A percentile compares a stretch with the other conserved stretches of the same genome.
phyloP scores from a whole-genome alignment of 2,329 filamentous ascomycete genomes.

The Trichophyton benhamiae region DNA sequence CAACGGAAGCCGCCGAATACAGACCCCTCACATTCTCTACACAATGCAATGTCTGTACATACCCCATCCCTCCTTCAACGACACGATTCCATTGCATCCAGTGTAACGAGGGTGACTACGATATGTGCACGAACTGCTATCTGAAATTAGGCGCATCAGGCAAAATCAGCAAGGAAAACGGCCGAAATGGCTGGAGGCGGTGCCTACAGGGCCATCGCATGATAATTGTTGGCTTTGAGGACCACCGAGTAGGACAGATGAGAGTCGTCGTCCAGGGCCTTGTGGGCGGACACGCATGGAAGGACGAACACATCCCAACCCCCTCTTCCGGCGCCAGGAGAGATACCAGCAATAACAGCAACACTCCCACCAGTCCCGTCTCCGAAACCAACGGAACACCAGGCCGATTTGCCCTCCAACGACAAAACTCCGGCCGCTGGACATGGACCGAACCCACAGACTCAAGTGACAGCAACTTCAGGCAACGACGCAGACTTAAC shows the following conservation, averaged over 20 bases:
- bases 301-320: constrained; percentile 40
- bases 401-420: neutral
- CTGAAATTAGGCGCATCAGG: constrained; percentile 49
- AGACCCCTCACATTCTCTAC: constrained; percentile 60
- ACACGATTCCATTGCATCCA: constrained; percentile 68
- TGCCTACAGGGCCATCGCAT: constrained; percentile 74
- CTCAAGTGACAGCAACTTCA: constrained; percentile 8
- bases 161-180: constrained; percentile 62
- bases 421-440: constrained; percentile 25
- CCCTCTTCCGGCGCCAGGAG: constrained; percentile 11
- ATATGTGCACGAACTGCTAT: constrained; percentile 74
- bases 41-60: constrained; percentile 65
- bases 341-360: constrained; percentile 9
- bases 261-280: constrained; percentile 58
- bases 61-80: constrained; percentile 56
- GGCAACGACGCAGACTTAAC: constrained; percentile 11
- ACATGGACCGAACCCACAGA: constrained; percentile 28
- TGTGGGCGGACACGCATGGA: constrained; percentile 63
- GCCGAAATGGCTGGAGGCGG: constrained; percentile 67
- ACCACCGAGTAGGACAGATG: constrained; percentile 53
- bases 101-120: constrained; percentile 73
- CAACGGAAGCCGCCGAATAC: constrained; percentile 33
- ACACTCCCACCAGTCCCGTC: constrained; percentile 19
- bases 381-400: constrained; percentile 17
- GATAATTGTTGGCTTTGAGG: constrained; percentile 64